A percentile compares a stretch with the other conserved stretches of the same genome.
phyloP scores from a whole-genome alignment of 768 basidiomycete species.

The Mrakia gelida region DNA sequence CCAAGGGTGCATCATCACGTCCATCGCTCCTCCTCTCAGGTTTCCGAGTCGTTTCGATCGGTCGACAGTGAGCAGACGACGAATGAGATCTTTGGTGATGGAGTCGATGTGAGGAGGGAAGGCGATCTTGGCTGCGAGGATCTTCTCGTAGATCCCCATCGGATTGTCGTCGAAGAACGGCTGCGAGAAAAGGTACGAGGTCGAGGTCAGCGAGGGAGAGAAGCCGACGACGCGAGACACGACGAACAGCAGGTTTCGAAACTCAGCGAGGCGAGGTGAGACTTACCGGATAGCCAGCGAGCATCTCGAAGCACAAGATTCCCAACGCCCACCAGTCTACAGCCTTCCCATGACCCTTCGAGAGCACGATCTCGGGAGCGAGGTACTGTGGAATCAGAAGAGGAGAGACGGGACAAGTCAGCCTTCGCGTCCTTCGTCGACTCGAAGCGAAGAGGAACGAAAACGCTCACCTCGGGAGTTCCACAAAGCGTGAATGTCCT shows the following conservation, averaged over 20 bases:
- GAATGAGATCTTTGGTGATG: conserved; percentile 81
- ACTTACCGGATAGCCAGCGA: conserved; percentile 78
- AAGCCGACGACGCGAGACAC: conserved; percentile 21
- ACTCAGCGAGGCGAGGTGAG: neutral
- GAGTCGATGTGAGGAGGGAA: conserved; percentile 90
- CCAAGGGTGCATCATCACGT: conserved; percentile 52
- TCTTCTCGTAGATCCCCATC: conserved; percentile 97
- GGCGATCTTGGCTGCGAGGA: conserved; percentile 76
- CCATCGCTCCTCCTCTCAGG: conserved; percentile 83
- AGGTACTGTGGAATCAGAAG: conserved; percentile 55
- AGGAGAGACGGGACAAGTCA: neutral
- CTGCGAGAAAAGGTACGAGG: conserved; percentile 49
- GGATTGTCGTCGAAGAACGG: conserved; percentile 99
- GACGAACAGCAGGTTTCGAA: neutral
- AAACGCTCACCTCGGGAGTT: conserved; percentile 39
- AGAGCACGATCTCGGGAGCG: conserved; percentile 96
- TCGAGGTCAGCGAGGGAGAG: neutral
- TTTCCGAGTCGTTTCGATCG: conserved; percentile 88
- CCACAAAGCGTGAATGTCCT: conserved; percentile 93
- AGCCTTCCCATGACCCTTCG: conserved; percentile 94
- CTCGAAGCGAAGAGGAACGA: neutral
- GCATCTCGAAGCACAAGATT: conserved; percentile 95
- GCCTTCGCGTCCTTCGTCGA: neutral
- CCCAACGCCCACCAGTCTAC: conserved; percentile 99
- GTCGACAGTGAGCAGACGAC: conserved; percentile 84